These are phyloP conservation scores for Aspergillus hortae DNA, from an alignment of 2,329 filamentous ascomycete genomes.

Conservation along the genomic window DNA sequence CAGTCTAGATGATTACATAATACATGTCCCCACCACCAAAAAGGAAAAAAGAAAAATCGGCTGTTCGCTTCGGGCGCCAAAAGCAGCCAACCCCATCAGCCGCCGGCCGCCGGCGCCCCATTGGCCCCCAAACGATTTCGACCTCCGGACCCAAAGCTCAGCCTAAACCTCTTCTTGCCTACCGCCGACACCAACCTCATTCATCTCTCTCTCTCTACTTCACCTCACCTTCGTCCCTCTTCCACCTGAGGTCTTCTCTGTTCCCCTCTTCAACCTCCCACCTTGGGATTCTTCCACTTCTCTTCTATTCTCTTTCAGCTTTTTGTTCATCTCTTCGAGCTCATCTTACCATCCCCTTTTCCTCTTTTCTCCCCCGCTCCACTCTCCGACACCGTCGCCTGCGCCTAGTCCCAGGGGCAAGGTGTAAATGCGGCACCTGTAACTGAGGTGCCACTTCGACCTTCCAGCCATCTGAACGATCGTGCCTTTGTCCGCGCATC, in stretches of 20 bases:
- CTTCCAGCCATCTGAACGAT: neutral
- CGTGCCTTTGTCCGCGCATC: neutral
- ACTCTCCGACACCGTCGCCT: neutral
- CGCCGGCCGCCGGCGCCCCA: slow-evolving; percentile 15
- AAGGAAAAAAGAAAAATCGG: slow-evolving; percentile 13
- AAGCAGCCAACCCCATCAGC: slow-evolving; percentile 16
- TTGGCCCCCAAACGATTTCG: neutral
- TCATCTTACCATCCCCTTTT: neutral
- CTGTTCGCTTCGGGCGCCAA: slow-evolving; percentile 36
- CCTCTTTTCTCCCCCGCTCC: neutral
- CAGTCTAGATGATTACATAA: no score
- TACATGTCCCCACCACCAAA: slow-evolving; percentile 1
- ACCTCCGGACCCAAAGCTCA: no score
- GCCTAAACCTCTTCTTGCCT: neutral
- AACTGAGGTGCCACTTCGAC: neutral
- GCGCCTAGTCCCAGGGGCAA: neutral
- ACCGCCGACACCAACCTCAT: neutral
- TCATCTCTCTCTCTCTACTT: neutral
- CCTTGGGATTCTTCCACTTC: no score
- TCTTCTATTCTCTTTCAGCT: no score
- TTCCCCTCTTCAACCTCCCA: no score
- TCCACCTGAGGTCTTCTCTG: no score
- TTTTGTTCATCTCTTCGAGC: no score
- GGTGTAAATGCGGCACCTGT: neutral
- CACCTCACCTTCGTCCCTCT: no score